These are phyloP conservation scores for Elongisporangium undulatum DNA, from an alignment of 352 stramenopile species.

Conservation along the genomic window DNA sequence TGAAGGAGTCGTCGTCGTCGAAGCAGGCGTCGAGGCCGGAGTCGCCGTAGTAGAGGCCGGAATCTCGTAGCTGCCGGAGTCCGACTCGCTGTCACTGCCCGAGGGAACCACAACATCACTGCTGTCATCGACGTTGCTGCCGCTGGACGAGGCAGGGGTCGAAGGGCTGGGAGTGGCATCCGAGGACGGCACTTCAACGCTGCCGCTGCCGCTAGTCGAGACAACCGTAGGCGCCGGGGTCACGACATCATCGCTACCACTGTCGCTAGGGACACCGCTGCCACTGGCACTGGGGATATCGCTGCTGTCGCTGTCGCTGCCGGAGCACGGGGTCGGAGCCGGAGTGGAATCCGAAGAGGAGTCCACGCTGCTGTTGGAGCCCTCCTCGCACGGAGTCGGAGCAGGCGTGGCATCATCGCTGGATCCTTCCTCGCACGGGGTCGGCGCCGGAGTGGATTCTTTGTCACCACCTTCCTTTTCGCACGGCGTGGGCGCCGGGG, in stretches of 20 bases:
- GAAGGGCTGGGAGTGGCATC: background rate
- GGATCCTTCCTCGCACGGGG: background rate
- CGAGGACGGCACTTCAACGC: background rate
- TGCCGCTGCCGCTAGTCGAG: background rate
- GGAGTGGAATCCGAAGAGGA: background rate
- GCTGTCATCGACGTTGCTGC: background rate
- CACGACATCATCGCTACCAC: background rate
- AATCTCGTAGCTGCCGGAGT: background rate
- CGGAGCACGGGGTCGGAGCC: background rate
- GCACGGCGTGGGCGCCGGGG: background rate
- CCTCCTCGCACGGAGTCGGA: background rate
- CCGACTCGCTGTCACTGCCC: background rate
- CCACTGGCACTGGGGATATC: background rate
- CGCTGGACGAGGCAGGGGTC: background rate
- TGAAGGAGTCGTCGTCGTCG: background rate
- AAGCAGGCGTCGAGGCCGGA: conserved; percentile 4
- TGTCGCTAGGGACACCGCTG: background rate
- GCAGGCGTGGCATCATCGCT: background rate
- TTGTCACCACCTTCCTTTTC: background rate
- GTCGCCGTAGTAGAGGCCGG: conserved; percentile 4
- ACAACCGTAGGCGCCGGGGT: background rate
- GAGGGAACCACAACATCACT: background rate
- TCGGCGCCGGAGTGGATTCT: background rate
- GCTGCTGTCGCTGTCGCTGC: background rate
- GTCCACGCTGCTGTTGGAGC: background rate